Evolutionary conservation across 352 stramenopile species (phyloP), one percentile per base, ranked within the genome.

Genomic region (Pythium coloratum): DNA sequence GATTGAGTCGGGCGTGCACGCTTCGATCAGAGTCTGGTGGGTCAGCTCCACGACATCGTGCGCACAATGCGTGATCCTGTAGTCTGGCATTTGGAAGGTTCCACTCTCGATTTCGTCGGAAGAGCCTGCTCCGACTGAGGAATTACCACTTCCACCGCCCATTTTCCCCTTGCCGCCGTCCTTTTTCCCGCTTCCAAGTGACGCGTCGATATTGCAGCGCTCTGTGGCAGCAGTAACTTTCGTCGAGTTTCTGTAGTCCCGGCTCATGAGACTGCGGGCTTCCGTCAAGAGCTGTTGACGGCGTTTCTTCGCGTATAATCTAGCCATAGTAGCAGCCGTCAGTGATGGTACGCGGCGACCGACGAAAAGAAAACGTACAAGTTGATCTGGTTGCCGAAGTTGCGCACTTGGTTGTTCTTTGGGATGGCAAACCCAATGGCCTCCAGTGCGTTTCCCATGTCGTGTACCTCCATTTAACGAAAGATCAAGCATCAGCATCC

Each of bases 271-370:
- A 8, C 80, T 75, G 13, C 85, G 83, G 2, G 73, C 83, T 28
- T 54, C 71, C 14, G 69, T 80, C 30, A 93, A 63, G 32, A 93
- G 82, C 20, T 72, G 70, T 54, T 93, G 82, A 4, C 81, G 74
- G 3, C 85, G 75, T 62, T 90, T 91, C 62, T 89, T 91, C 0
- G 80, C 81, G 53, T 91, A 84, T 28, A 93, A 62, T 49, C 84
- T 93, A 42, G 20, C 20, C 20, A 24, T 24, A 24, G 20, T 24
- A 24, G 20, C 20, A 24, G 20, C 20, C 20, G 20, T 24, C 20
- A 24, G 20, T 24, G 20, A 24, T 24, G 20, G 20, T 24, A 24
- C 20, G 20, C 20, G 0, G 20, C 20, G 20, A 24, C 20, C 20
- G 20, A 24, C 20, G 20, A 24, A 24, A 24, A 14, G 50, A 54